phyloP scores from a whole-genome alignment of 2,329 filamentous ascomycete genomes.

The Cladosporium sp. region DNA sequence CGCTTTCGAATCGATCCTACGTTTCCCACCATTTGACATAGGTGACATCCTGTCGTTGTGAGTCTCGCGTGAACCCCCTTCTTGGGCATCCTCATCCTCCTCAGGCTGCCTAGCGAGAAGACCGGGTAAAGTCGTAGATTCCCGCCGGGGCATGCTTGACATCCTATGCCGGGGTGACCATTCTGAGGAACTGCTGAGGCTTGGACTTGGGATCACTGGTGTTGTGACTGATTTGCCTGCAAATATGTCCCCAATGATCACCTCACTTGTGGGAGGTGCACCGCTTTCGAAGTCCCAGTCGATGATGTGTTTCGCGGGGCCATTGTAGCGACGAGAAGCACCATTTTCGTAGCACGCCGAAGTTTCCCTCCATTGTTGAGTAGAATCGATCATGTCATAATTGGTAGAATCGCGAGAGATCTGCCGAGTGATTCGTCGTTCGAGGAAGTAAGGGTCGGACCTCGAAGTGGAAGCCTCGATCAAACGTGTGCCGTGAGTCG shows the following conservation, averaged over 20 bases:
- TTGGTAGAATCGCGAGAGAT: not conserved
- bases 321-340: not conserved
- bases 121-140: conserved; percentile 25
- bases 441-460: not conserved
- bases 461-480: not conserved
- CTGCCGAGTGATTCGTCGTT: not conserved
- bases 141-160: conserved; percentile 16
- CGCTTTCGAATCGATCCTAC: conserved; percentile 5
- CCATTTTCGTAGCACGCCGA: not conserved
- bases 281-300: conserved; percentile 24
- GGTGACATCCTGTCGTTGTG: not conserved
- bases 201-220: not conserved
- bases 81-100: conserved; percentile 15
- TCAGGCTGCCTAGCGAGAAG: conserved; percentile 18
- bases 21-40: not conserved
- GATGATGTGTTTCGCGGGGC: conserved; percentile 8
- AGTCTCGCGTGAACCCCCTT: conserved; percentile 8
- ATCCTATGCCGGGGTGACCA: not conserved
- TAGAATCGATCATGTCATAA: not conserved
- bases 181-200: not conserved
- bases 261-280: conserved; percentile 16
- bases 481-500: not conserved
- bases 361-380: not conserved
- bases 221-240: not conserved
- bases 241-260: conserved; percentile 16